A percentile compares a stretch with the other conserved stretches of the same genome.
Evolutionary conservation across 2,329 filamentous ascomycete genomes (phyloP).

Genomic region (Verticillium klebahnii): DNA sequence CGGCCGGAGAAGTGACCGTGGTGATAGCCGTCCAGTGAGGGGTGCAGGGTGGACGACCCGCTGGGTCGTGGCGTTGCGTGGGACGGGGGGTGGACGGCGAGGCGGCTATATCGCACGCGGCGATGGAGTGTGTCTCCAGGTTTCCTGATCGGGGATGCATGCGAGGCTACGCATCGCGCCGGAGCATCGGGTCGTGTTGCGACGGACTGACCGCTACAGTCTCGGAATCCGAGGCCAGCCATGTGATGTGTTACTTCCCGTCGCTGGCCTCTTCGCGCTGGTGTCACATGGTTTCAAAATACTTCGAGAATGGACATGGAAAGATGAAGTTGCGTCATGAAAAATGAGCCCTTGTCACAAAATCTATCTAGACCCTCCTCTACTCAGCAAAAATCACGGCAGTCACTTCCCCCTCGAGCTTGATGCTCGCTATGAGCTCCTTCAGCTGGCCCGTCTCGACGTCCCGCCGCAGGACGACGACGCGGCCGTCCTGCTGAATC

Average conservation of each 20-base stretch:
- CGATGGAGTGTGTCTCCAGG: not conserved
- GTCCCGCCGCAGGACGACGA: constrained; percentile 59
- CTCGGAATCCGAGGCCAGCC: too few relatives aligned
- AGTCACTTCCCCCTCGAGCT: constrained; percentile 40
- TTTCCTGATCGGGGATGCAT: not conserved
- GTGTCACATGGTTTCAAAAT: too few relatives aligned
- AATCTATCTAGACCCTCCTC: not conserved
- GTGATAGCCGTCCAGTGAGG: not conserved
- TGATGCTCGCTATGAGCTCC: constrained; percentile 35
- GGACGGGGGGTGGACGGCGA: not conserved
- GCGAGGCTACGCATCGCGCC: not conserved
- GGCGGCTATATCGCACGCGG: not conserved
- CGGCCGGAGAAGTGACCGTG: not conserved
- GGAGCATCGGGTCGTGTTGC: not conserved
- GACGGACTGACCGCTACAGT: not conserved
- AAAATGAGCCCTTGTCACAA: not conserved
- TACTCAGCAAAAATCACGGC: constrained; percentile 44
- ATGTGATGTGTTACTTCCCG: too few relatives aligned
- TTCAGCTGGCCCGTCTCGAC: constrained; percentile 52
- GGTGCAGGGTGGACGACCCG: not conserved
- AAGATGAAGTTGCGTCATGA: not conserved
- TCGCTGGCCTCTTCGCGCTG: too few relatives aligned
- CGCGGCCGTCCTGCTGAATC: constrained; percentile 55
- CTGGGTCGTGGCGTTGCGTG: not conserved
- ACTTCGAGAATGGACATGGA: too few relatives aligned